Conservation (phyloP, 2,329 filamentous ascomycete genomes). For the Colletotrichum shisoi region DNA sequence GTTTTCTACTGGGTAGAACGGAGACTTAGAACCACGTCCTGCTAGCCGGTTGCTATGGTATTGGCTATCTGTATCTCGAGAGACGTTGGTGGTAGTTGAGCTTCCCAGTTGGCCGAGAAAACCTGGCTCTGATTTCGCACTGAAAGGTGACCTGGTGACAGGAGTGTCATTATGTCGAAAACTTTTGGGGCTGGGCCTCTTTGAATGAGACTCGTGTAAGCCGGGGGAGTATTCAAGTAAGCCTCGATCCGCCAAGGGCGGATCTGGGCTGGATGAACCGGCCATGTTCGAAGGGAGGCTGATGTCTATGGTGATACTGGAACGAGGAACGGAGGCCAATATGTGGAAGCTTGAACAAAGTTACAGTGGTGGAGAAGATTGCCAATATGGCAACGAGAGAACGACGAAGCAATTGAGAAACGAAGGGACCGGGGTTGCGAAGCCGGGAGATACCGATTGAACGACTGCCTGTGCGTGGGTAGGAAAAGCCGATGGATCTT, state of each 20-base stretch:
- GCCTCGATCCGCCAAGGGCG: neutral
- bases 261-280: slow-evolving; percentile 8
- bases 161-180: neutral
- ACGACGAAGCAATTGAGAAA: too few relatives aligned
- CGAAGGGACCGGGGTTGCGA: neutral
- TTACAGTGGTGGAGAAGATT: neutral
- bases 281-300: neutral
- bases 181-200: neutral
- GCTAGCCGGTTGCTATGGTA: neutral
- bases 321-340: too few relatives aligned
- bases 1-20: neutral
- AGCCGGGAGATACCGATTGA: neutral
- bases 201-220: neutral
- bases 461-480: neutral
- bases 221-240: neutral
- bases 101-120: neutral
- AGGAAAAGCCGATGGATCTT: neutral
- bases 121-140: neutral
- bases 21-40: neutral
- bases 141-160: neutral
- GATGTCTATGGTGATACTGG: neutral
- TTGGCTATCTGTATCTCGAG: neutral
- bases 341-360: neutral
- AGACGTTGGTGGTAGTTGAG: neutral
- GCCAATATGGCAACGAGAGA: neutral